A percentile compares a stretch with the other conserved stretches of the same genome.
Conservation (phyloP, 345 rosid genomes). For the Xanthoceras sorbifolium region DNA sequence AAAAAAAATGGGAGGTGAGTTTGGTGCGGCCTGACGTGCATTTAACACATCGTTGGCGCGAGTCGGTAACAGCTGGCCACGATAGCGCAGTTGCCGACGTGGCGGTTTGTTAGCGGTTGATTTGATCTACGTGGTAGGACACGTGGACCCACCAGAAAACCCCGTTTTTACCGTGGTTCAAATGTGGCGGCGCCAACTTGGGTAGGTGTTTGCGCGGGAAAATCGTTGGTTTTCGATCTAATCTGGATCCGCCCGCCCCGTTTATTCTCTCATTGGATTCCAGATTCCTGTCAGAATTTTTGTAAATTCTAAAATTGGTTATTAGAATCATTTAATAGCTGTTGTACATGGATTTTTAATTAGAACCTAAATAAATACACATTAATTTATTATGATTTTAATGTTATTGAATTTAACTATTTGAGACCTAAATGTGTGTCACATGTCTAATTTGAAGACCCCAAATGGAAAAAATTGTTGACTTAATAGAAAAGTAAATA, state of each 20-base stretch:
- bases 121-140: slow-evolving; percentile 6
- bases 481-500: too few species aligned
- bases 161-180: slow-evolving; percentile 17
- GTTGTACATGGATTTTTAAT: too few species aligned
- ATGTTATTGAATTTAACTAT: too few species aligned
- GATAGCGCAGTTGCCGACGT: slow-evolving; percentile 17
- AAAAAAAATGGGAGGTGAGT: background rate
- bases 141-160: slow-evolving; percentile 17
- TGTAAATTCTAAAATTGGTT: background rate
- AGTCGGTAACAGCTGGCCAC: slow-evolving; percentile 33
- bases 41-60: slow-evolving; percentile 15
- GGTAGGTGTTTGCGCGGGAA: slow-evolving; percentile 50
- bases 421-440: too few species aligned
- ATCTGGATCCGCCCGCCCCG: slow-evolving; percentile 4
- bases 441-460: too few species aligned
- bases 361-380: too few species aligned
- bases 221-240: background rate
- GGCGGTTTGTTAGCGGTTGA: slow-evolving; percentile 18
- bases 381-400: too few species aligned
- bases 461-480: too few species aligned
- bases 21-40: background rate
- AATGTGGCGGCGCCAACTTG: slow-evolving; percentile 30
- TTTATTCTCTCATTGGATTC: background rate
- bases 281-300: background rate
- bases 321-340: too few species aligned